phyloP scores from a whole-genome alignment of 2,329 filamentous ascomycete species.

The Stenocarpella maydis region DNA sequence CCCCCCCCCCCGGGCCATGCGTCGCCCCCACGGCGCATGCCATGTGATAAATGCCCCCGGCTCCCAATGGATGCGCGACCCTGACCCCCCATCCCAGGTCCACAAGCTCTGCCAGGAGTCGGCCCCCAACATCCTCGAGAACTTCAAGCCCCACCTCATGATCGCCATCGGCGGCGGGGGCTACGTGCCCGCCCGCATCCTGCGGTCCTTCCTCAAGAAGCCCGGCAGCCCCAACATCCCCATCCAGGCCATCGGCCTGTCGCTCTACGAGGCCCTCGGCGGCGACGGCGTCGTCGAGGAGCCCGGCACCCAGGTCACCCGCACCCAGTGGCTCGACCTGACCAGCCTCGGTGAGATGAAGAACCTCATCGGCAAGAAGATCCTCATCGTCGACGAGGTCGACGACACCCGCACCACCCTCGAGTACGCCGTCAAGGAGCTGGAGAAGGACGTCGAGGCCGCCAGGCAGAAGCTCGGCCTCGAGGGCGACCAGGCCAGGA shows the following conservation, averaged over 20 bases:
- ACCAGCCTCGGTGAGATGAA: slow-evolving; percentile 82
- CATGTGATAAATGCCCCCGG: too few species aligned
- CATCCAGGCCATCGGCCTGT: slow-evolving; percentile 98
- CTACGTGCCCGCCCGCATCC: slow-evolving; percentile 95
- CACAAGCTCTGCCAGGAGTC: slow-evolving; percentile 96
- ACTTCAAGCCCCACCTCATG: slow-evolving; percentile 93
- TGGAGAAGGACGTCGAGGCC: slow-evolving; percentile 91
- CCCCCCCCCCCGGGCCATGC: too few species aligned
- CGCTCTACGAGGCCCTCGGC: slow-evolving; percentile 87
- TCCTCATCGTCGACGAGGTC: slow-evolving; percentile 94
- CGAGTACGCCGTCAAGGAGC: slow-evolving; percentile 91
- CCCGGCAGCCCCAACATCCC: slow-evolving; percentile 91
- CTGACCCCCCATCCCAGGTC: too few species aligned
- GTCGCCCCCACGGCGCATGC: background rate
- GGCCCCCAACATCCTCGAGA: slow-evolving; percentile 80
- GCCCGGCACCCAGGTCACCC: slow-evolving; percentile 91
- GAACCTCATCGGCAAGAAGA: slow-evolving; percentile 88
- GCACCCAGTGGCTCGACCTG: slow-evolving; percentile 97
- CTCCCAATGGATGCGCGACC: too few species aligned
- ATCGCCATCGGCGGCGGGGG: slow-evolving; percentile 98
- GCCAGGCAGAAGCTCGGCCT: slow-evolving; percentile 76
- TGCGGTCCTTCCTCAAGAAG: slow-evolving; percentile 96
- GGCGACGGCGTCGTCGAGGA: slow-evolving; percentile 69
- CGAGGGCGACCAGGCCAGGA: slow-evolving; percentile 66
- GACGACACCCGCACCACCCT: slow-evolving; percentile 94